phyloP scores from a whole-genome alignment of 2,329 filamentous ascomycete species.

The Rutstroemia sp. region DNA sequence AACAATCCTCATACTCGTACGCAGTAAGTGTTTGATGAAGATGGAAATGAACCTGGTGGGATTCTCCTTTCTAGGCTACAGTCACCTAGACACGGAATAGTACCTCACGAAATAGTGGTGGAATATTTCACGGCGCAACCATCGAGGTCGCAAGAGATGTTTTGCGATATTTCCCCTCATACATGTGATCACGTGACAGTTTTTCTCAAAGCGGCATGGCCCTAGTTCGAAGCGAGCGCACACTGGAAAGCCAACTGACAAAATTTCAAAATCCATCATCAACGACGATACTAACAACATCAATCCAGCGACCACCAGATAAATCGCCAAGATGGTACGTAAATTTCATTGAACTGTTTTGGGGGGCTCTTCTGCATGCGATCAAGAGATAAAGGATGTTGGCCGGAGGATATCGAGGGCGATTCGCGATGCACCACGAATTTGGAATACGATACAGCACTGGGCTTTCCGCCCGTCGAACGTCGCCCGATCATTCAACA shows the following conservation, averaged over 20 bases:
- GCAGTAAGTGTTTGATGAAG: too few species aligned
- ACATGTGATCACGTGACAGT: neutral
- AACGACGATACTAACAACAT: constrained; percentile 14
- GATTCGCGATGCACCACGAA: constrained; percentile 3
- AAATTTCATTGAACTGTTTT: neutral
- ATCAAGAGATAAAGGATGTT: neutral
- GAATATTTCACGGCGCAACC: too few species aligned
- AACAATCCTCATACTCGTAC: too few species aligned
- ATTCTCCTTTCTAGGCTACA: too few species aligned
- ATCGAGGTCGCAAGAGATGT: too few species aligned
- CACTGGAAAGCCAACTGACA: constrained; percentile 8
- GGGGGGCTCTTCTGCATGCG: neutral
- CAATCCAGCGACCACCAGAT: constrained; percentile 17
- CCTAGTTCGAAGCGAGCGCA: constrained; percentile 8
- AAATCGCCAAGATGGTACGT: constrained; percentile 24
- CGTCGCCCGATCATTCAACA: neutral
- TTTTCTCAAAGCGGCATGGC: constrained; percentile 5
- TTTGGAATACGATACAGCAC: neutral
- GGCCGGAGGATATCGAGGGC: neutral
- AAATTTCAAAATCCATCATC: constrained; percentile 11
- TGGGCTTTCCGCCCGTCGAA: too few species aligned
- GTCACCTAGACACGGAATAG: too few species aligned
- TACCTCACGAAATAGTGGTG: too few species aligned
- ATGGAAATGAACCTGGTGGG: too few species aligned
- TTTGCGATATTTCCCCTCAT: neutral